A percentile compares a stretch with the other conserved stretches of the same genome.
phyloP scores from a whole-genome alignment of 495 filamentous ascomycete species.

The Penicillium steckii region DNA sequence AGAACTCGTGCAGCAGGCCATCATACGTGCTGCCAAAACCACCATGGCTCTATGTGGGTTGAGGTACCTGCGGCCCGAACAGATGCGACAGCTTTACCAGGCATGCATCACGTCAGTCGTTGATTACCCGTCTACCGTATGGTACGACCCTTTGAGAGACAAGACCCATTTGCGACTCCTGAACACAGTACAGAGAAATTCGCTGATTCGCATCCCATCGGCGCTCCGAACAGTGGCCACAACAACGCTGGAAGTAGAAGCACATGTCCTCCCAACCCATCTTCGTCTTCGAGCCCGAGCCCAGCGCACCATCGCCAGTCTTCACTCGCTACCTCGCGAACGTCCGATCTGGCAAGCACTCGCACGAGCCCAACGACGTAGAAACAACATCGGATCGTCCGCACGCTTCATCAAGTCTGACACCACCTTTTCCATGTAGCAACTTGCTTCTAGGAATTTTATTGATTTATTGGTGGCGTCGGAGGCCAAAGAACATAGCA shows the following conservation, averaged over 20 bases:
- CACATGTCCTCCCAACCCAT: no score
- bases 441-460: no score
- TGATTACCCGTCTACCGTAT: constrained; percentile 11
- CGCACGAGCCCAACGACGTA: constrained; percentile 6
- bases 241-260: no score
- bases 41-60: constrained; percentile 6
- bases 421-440: no score
- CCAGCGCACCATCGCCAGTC: constrained; percentile 1
- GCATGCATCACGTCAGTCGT: constrained; percentile 7
- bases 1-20: constrained; percentile 8
- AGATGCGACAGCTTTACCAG: constrained; percentile 15
- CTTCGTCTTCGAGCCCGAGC: no score
- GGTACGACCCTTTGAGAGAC: constrained; percentile 7
- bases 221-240: no score
- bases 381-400: constrained; percentile 1
- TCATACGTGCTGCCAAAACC: constrained; percentile 7
- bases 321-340: constrained; percentile 4
- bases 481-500: no score
- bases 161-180: constrained; percentile 8
- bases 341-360: constrained; percentile 8
- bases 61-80: constrained; percentile 8
- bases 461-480: no score
- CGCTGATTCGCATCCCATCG: constrained; percentile 6
- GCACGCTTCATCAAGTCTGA: no score
- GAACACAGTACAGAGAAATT: constrained; percentile 4